Conservation (phyloP, 2,329 filamentous ascomycete genomes). For the Xylariaceae sp. region DNA sequence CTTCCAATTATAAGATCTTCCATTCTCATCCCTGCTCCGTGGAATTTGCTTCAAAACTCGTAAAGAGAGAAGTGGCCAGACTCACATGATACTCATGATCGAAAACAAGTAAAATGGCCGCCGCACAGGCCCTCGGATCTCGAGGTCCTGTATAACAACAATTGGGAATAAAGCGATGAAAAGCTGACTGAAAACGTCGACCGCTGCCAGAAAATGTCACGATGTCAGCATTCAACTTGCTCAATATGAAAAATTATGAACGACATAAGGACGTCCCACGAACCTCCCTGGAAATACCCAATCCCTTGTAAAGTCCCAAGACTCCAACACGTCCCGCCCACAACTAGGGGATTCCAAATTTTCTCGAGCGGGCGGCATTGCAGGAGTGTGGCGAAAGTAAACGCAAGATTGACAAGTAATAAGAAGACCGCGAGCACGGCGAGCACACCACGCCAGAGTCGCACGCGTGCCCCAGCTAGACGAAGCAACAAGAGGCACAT, state of each 20-base stretch:
- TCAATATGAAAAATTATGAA: neutral
- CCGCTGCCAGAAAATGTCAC: slow-evolving; percentile 24
- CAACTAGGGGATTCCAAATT: slow-evolving; percentile 31
- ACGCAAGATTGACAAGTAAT: slow-evolving; percentile 31
- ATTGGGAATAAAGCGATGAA: slow-evolving; percentile 34
- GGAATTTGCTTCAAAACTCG: neutral
- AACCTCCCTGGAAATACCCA: slow-evolving; percentile 34
- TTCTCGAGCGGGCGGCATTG: slow-evolving; percentile 37
- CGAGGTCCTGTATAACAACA: slow-evolving; percentile 30
- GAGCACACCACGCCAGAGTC: slow-evolving; percentile 31
- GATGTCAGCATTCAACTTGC: neutral
- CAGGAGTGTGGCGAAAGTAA: slow-evolving; percentile 32
- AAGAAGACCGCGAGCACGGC: slow-evolving; percentile 30
- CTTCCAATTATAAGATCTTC: no score
- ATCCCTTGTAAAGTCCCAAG: slow-evolving; percentile 31
- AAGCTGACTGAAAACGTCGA: slow-evolving; percentile 35
- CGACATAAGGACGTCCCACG: neutral
- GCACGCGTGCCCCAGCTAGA: slow-evolving; percentile 26
- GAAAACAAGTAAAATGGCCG: slow-evolving; percentile 36
- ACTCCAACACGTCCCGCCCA: slow-evolving; percentile 33
- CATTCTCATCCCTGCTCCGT: no score
- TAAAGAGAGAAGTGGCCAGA: neutral
- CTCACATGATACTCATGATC: slow-evolving; percentile 28
- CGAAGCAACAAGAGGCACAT: slow-evolving; percentile 35
- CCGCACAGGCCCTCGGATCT: slow-evolving; percentile 24